Base-by-base conservation (phyloP, 106 monocot genomes). In the Hemerocallis citrina region DNA sequence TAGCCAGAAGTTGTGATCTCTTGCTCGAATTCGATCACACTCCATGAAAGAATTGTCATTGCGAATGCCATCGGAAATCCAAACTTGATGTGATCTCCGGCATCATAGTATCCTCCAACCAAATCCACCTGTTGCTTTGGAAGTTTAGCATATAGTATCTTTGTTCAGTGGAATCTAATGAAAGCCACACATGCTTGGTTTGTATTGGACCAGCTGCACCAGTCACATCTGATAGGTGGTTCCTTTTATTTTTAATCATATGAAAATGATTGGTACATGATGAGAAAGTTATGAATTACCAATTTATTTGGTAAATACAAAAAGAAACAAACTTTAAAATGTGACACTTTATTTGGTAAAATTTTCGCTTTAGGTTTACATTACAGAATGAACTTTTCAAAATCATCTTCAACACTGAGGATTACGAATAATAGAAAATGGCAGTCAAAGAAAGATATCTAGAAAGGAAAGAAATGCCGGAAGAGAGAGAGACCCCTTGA, bases 71-170 rank as follows among this genome's bases (percentile, higher is more conserved):
- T 62, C 13, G 90, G 79, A 35, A 91, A 77, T 0, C 82, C 82
- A 50, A 91, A 91, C 74, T 91, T 91, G 10, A 85, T 82, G 34
- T 91, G 82, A 68, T 91, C 90, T 6, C 85, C 90, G 1, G 84
- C 45, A 55, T 89, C 89, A 54, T 73, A 89, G 67, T 89, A 92
- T 27, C 91, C 91, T 32, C 91, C 83, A 3, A 59, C 67, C 1
- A 92, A 78, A 32, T 92, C 84, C 2, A 87, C 71, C 92, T 92
- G 34, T 57, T 34, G 15, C 14, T 30, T 49, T 7, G 5, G 19
- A 20, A 49, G 21, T 4, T 22, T 6, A 3, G 16, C 6, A 23
- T 49, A 5, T 49, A 49, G 23, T 22, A 52, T 38, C 11, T 11
- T 13, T 9, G 5, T 14, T 48, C 48, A 52, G 10, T 52, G 52